Conservation (phyloP, 2,329 filamentous ascomycete genomes). For the Aspergillus neoniger region DNA sequence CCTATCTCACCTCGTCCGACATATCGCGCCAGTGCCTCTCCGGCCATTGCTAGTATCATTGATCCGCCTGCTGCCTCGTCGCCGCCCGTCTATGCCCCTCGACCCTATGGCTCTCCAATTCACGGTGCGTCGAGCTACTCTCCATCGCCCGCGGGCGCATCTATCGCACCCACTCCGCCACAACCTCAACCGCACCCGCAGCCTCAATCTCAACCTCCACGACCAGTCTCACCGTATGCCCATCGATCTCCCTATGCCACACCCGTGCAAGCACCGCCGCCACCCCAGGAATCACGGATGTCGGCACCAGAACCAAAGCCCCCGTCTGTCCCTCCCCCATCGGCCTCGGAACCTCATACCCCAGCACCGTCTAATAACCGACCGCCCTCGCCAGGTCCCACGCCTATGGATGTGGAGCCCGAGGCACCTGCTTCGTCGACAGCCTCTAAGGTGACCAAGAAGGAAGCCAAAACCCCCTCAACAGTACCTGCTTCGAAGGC, state of each 20-base stretch:
- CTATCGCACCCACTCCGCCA: constrained; percentile 27
- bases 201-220: constrained; percentile 14
- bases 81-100: constrained; percentile 31
- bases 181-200: constrained; percentile 27
- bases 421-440: constrained; percentile 24
- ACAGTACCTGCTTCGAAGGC: constrained; percentile 56
- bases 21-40: constrained; percentile 79
- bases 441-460: constrained; percentile 36
- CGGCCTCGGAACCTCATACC: not conserved
- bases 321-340: constrained; percentile 9
- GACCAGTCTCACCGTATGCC: constrained; percentile 25
- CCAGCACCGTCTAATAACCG: constrained; percentile 20
- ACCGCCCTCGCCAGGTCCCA: constrained; percentile 24
- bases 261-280: constrained; percentile 22
- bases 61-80: constrained; percentile 58
- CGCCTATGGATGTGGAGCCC: constrained; percentile 40
- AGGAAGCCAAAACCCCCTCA: constrained; percentile 43
- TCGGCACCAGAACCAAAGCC: constrained; percentile 18
- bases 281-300: constrained; percentile 23
- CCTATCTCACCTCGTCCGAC: constrained; percentile 52
- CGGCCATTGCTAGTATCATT: constrained; percentile 87
- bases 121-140: constrained; percentile 29
- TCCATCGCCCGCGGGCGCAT: constrained; percentile 28
- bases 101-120: constrained; percentile 31
- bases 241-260: constrained; percentile 29